These are phyloP conservation scores for Abelmoschus esculentus DNA, from an alignment of 345 rosid genomes.

Conservation along the genomic window DNA sequence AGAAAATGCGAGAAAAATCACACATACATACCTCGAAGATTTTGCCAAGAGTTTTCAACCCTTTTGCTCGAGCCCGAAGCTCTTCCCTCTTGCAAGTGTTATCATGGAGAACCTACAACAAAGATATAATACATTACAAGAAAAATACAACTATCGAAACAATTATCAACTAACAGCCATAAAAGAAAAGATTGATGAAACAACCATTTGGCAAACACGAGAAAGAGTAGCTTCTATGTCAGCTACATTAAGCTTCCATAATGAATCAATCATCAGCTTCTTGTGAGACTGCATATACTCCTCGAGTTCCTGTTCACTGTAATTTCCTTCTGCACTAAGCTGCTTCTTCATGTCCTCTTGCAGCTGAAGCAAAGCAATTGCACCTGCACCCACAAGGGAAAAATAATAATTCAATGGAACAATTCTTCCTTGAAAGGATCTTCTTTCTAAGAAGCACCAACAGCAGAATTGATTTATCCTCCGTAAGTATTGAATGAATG, in stretches of 20 bases:
- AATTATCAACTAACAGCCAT: not conserved
- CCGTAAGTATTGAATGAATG: not conserved
- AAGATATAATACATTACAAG: constrained; percentile 16
- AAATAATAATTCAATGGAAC: not conserved
- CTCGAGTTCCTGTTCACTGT: constrained; percentile 87
- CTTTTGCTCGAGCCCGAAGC: constrained; percentile 85
- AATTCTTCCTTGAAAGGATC: not conserved
- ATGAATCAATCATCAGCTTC: constrained; percentile 86
- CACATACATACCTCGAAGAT: constrained; percentile 69
- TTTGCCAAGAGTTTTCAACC: constrained; percentile 85
- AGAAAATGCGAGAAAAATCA: not conserved
- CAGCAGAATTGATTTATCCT: not conserved
- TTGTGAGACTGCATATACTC: constrained; percentile 78
- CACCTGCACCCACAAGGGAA: constrained; percentile 45
- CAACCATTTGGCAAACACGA: constrained; percentile 94
- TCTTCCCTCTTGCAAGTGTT: constrained; percentile 74
- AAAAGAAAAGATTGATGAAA: not conserved
- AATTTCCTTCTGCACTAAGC: constrained; percentile 70
- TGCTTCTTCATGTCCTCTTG: constrained; percentile 98
- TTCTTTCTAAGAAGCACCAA: not conserved
- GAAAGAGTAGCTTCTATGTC: constrained; percentile 95
- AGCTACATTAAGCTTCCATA: constrained; percentile 99
- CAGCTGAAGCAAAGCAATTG: constrained; percentile 92
- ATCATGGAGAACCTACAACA: constrained; percentile 91
- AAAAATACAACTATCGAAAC: constrained; percentile 3